Evolutionary conservation across 2,329 filamentous ascomycete genomes (phyloP), one percentile per base, ranked within the genome.

Genomic region (Diplodia corticola): DNA sequence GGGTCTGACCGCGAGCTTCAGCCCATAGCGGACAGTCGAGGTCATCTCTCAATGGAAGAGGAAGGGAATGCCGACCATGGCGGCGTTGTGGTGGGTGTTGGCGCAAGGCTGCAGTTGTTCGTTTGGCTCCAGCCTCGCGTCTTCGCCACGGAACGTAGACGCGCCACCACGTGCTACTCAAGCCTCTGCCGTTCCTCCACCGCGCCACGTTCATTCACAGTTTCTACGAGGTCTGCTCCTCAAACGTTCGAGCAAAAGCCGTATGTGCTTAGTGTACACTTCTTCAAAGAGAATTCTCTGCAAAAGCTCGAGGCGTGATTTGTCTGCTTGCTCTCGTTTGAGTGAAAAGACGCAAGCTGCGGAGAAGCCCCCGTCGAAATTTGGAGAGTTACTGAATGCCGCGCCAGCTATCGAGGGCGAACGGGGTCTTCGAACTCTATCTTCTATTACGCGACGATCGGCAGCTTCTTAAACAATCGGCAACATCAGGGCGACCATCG

Each of bases 41-140:
- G 20, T n/a, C 57, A 61, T 61, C 17, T 49, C 57, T 61, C 54
- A 61, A 12, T 15, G 17, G 17, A 20, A 10, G 6, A 9, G n/a
- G 12, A n/a, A 24, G 17, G 12, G 22, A 26, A 44, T 7, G 40
- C 2, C 9, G 17, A 26, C 40, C 57, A 61, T 61, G 7, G 55
- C 55, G 24, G 40, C 3, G 40, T 33, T 24, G 2, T 15, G 24
- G 57, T 20, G 26, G 24, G 57, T 20, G 26, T 30, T 49, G 26
- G 40, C 26, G 57, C 44, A 46, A 60, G 24, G 57, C 26, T 48
- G 55, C 22, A 46, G 55, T 15, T 37, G 54, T 57, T 57, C 44
- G 44, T 22, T 24, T 33, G n/a, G 51, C n/a, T 30, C 33, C 15
- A 59, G 55, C 9, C 26, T 61, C 57, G 57, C 57, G 57, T 61